Evolutionary conservation across 305 asterid genomes (phyloP).

Genomic region (Fraxinus albicans): DNA sequence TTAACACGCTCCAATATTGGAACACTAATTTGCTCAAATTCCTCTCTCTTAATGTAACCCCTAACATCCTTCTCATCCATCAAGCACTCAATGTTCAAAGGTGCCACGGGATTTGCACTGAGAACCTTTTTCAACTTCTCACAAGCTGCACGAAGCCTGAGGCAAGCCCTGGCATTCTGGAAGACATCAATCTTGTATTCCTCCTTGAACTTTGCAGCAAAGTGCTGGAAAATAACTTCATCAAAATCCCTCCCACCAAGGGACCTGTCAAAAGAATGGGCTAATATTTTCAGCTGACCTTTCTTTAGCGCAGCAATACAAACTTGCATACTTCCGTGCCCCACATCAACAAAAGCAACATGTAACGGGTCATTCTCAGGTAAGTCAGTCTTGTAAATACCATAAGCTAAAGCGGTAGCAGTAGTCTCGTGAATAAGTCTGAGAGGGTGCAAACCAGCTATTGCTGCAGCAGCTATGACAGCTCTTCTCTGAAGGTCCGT

Average conservation of each 20-base stretch:
- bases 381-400: constrained; percentile 90
- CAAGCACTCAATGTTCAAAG: constrained; percentile 86
- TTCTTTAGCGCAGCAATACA: constrained; percentile 85
- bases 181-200: constrained; percentile 86
- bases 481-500: constrained; percentile 95
- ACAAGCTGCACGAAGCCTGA: constrained; percentile 85
- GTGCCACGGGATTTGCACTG: constrained; percentile 95
- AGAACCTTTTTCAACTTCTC: constrained; percentile 91
- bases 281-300: constrained; percentile 83
- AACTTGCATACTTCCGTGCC: constrained; percentile 86
- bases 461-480: constrained; percentile 86
- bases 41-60: constrained; percentile 83
- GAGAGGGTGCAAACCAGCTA: constrained; percentile 89
- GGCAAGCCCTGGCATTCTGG: constrained; percentile 92
- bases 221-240: constrained; percentile 82
- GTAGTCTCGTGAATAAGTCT: constrained; percentile 89
- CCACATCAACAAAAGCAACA: constrained; percentile 87
- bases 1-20: constrained; percentile 88
- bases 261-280: constrained; percentile 82
- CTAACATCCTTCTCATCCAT: constrained; percentile 96
- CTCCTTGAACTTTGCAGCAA: constrained; percentile 83
- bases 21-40: constrained; percentile 75
- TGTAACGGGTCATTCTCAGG: constrained; percentile 77
- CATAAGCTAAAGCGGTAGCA: constrained; percentile 93
- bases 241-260: constrained; percentile 96